Percentiles rank a stretch among this genome's conserved stretches.
phyloP scores from a whole-genome alignment of 148 eudicot genomes.

The Mesembryanthemum crystallinum region DNA sequence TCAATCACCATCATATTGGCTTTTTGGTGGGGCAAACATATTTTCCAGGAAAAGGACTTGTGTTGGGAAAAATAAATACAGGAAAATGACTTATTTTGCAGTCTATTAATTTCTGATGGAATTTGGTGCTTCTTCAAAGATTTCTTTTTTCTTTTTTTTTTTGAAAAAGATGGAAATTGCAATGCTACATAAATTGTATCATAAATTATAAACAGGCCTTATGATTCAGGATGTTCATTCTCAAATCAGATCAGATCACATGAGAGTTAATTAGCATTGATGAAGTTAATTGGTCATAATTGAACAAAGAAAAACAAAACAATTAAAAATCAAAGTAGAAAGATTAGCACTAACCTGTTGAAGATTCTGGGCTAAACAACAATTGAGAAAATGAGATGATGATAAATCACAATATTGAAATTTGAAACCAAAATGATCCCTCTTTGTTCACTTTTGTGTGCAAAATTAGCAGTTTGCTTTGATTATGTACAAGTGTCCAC shows the following conservation, averaged over 20 bases:
- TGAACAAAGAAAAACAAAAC: not conserved
- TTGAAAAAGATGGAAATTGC: too few species aligned
- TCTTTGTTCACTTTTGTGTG: not conserved
- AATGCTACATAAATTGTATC: too few species aligned
- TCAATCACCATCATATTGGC: too few species aligned
- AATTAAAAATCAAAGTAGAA: not conserved
- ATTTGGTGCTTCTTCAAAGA: too few species aligned
- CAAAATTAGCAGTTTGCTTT: slow-evolving; percentile 22
- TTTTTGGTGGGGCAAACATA: too few species aligned
- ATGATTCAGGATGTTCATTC: not conserved
- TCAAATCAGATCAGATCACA: slow-evolving; percentile 8
- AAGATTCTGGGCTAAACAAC: not conserved
- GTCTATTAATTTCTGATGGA: too few species aligned
- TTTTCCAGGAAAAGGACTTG: too few species aligned
- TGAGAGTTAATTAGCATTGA: not conserved
- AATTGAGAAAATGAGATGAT: not conserved
- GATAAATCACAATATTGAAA: not conserved
- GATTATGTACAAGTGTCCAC: slow-evolving; percentile 9
- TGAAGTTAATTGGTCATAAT: not conserved
- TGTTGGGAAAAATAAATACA: too few species aligned
- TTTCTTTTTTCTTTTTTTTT: too few species aligned
- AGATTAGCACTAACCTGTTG: slow-evolving; percentile 7
- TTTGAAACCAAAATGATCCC: not conserved
- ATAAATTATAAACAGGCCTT: too few species aligned
- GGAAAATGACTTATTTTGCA: too few species aligned